These are phyloP conservation scores for Linnemannia hyalina DNA, from an alignment of 192 early-diverging fungal genomes.

Conservation along the genomic window DNA sequence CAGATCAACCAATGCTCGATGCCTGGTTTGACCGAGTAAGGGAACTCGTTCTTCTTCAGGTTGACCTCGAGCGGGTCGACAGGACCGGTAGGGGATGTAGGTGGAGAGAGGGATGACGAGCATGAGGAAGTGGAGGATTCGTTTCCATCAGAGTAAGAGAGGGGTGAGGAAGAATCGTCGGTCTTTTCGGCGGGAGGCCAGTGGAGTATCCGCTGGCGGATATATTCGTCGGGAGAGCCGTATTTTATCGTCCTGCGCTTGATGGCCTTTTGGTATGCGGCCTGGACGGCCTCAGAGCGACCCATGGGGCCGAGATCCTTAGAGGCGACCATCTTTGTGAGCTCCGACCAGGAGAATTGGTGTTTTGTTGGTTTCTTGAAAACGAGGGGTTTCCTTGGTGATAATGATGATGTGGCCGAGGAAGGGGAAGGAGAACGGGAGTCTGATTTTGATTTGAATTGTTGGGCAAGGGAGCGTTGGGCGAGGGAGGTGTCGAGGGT, in stretches of 20 bases:
- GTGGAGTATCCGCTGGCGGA: constrained; percentile 47
- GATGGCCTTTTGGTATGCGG: constrained; percentile 41
- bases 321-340: constrained; percentile 32
- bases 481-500: constrained; percentile 22
- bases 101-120: constrained; percentile 11
- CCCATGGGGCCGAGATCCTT: constrained; percentile 45
- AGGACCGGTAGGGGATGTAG: constrained; percentile 39
- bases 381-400: constrained; percentile 40
- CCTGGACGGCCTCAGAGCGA: constrained; percentile 40
- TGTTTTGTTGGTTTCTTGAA: constrained; percentile 56
- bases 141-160: constrained; percentile 30
- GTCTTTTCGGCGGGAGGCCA: constrained; percentile 39
- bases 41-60: constrained; percentile 53
- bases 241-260: constrained; percentile 47
- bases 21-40: constrained; percentile 45
- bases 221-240: constrained; percentile 51
- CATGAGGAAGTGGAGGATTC: constrained; percentile 27
- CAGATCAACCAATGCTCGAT: constrained; percentile 57
- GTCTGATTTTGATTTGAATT: neutral
- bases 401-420: constrained; percentile 4
- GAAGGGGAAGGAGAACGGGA: neutral
- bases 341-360: constrained; percentile 41
- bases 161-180: neutral
- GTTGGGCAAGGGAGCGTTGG: neutral
- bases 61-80: constrained; percentile 40